phyloP scores from a whole-genome alignment of 441 rosid species.

The Eruca vesicaria region DNA sequence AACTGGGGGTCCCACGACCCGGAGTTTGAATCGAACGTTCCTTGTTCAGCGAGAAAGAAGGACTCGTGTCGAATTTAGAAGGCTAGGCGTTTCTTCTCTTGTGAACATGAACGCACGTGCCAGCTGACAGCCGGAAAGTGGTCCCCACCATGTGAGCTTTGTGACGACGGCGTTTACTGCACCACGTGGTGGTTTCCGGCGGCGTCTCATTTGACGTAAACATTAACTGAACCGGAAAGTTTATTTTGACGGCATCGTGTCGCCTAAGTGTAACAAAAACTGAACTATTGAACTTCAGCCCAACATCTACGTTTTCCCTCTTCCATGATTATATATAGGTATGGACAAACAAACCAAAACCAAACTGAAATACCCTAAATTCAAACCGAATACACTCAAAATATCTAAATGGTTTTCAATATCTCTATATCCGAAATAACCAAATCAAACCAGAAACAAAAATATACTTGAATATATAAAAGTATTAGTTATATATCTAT shows the following conservation, averaged over 20 bases:
- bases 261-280: background rate
- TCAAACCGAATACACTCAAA: too few species aligned
- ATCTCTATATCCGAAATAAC: too few species aligned
- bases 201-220: conserved; percentile 6
- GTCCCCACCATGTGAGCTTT: conserved; percentile 56
- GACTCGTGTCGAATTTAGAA: conserved; percentile 37
- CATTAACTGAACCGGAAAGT: background rate
- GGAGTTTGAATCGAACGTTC: conserved; percentile 31
- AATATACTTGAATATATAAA: too few species aligned
- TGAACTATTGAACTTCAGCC: background rate
- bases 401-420: too few species aligned
- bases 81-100: conserved; percentile 7
- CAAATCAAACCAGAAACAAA: too few species aligned
- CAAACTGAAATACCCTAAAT: too few species aligned
- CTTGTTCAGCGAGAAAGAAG: conserved; percentile 29
- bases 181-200: conserved; percentile 31
- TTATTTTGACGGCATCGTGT: background rate
- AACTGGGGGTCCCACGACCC: conserved; percentile 20
- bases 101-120: conserved; percentile 76
- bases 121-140: conserved; percentile 31
- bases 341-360: too few species aligned
- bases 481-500: too few species aligned
- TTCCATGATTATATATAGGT: background rate
- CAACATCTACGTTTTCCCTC: background rate
- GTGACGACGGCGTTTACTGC: conserved; percentile 7